Evolutionary conservation across 345 rosid genomes (phyloP), one percentile per base, ranked within the genome.

Genomic region (Sisymbrium altissimum): DNA sequence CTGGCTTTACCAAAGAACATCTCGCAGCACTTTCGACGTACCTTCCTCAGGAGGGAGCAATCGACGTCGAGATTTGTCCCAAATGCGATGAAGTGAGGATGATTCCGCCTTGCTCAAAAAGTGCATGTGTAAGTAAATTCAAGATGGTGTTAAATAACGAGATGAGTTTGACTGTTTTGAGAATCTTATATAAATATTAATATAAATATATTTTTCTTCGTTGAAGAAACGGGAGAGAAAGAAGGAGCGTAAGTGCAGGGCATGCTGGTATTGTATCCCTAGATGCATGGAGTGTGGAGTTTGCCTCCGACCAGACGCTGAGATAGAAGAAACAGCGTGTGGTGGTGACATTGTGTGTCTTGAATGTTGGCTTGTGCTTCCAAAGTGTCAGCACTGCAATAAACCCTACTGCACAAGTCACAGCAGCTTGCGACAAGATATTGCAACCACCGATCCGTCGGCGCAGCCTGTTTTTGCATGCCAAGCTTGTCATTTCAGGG

Each of bases 361-460:
- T 43, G 71, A 68, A 4, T 91, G 97, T 64, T 94, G 98, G 97
- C 80, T 88, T 68, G 78, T 19, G 45, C 88, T 91, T 39, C 85
- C 92, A 0, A 91, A 91, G 75, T 94, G 98, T 41, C 78, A 70
- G 44, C 81, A 79, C 45, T 91, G 98, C 46, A 89, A 91, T 70
- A 83, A 78, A 71, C 93, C 96, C 0, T 88, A 87, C 23, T 91
- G 98, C 56, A 73, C 73, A 41, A 77, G 4, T 10, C 93, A 94
- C 44, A 25, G 30, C 1, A 17, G 39, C 66, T 55, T 29, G 58
- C 40, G 68, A n/a, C 65, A 67, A 29, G 75, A 63, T 69, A 9
- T 66, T 54, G 64, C 4, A 41, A 44, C 43, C 6, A 49, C 19
- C 14, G 75, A 59, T 43, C 74, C 21, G n/a, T 45, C 1, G 39